These are phyloP conservation scores for Solanum virginianum DNA, from an alignment of 257 asterid species.

Conservation along the genomic window DNA sequence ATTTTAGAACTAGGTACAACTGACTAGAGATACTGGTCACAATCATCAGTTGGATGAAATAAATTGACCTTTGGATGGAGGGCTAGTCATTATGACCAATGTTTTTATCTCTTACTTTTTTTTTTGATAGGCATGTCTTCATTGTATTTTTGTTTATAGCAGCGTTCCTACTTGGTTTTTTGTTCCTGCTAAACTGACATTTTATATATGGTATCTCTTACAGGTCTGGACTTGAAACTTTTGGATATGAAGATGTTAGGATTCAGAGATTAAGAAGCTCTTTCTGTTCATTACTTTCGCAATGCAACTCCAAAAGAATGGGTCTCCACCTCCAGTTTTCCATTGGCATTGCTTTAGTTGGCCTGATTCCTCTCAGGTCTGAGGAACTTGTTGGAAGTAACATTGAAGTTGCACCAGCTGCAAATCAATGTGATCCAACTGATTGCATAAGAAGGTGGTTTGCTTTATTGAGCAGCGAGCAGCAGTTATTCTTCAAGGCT, in stretches of 20 bases:
- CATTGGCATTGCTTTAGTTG: constrained; percentile 31
- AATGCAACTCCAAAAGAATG: constrained; percentile 11
- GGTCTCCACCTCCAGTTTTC: constrained; percentile 36
- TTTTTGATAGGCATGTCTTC: not conserved
- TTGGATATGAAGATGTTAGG: constrained; percentile 45
- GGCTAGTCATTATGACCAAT: not conserved
- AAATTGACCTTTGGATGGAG: not conserved
- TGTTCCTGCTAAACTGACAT: not conserved
- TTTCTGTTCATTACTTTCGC: constrained; percentile 23
- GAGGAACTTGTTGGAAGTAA: constrained; percentile 30
- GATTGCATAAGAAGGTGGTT: constrained; percentile 54
- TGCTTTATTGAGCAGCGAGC: constrained; percentile 37
- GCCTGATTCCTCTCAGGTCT: constrained; percentile 27
- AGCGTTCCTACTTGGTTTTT: not conserved
- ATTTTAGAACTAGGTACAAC: not conserved
- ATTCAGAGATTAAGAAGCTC: constrained; percentile 39
- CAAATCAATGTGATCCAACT: constrained; percentile 21
- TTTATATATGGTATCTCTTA: not conserved
- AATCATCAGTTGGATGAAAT: not conserved
- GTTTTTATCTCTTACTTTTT: not conserved
- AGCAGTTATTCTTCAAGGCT: constrained; percentile 37
- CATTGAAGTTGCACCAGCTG: constrained; percentile 4
- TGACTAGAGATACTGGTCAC: not conserved
- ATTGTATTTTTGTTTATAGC: not conserved
- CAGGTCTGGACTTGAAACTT: constrained; percentile 60